Conservation (phyloP, 1,139 yeast species). For the Kodamaea anthophila region DNA sequence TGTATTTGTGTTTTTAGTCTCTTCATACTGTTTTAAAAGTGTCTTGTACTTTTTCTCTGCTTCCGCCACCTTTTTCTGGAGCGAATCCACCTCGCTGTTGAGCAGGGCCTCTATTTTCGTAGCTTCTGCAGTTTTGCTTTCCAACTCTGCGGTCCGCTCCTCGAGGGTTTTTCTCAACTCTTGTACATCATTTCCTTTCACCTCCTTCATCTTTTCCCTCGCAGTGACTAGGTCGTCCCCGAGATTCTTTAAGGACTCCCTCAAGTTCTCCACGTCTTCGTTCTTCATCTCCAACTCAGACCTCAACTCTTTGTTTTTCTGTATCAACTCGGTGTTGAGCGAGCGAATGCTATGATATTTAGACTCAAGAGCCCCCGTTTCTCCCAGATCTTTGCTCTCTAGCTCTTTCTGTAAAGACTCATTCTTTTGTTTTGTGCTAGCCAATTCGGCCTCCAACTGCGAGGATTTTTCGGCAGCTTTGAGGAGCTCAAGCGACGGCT, state of each 20-base stretch:
- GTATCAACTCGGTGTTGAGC: slow-evolving; percentile 13
- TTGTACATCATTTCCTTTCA: slow-evolving; percentile 4
- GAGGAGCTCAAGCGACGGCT: no score
- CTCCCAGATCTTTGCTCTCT: no score
- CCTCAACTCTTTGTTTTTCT: slow-evolving; percentile 13
- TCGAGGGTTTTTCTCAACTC: slow-evolving; percentile 5
- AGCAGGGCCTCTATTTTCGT: slow-evolving; percentile 7
- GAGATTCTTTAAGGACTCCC: slow-evolving; percentile 66
- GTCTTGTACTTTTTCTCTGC: neutral
- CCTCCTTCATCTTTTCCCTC: slow-evolving; percentile 30
- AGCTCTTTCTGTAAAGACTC: no score
- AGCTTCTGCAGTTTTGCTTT: slow-evolving; percentile 6
- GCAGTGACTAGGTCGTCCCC: slow-evolving; percentile 71
- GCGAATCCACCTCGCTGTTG: slow-evolving; percentile 3
- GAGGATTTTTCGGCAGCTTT: no score
- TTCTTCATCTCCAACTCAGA: slow-evolving; percentile 21
- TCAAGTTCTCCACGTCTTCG: slow-evolving; percentile 53
- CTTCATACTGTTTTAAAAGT: slow-evolving; percentile 7
- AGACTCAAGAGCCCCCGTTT: no score
- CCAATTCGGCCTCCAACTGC: no score
- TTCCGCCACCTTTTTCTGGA: slow-evolving; percentile 1
- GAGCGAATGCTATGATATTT: slow-evolving; percentile 6
- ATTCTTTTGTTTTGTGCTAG: no score
- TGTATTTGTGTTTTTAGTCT: slow-evolving; percentile 8
- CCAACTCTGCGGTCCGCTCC: slow-evolving; percentile 7